These are phyloP conservation scores for Saccharomyces hybrid DNA, from an alignment of 1,139 yeast species.

Conservation along the genomic window DNA sequence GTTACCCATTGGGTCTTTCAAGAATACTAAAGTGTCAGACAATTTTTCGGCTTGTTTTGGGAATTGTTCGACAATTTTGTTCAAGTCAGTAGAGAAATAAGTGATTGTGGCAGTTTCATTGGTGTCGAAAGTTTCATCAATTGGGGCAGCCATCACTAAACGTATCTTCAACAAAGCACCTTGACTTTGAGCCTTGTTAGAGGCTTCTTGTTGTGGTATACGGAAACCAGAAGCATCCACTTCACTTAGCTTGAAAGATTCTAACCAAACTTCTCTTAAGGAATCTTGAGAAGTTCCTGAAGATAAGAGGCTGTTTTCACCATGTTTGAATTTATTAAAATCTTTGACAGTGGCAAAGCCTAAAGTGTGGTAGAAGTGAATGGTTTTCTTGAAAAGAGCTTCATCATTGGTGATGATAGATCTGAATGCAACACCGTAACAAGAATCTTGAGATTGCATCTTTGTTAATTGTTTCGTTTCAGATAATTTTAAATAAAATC, in stretches of 20 bases:
- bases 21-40: constrained; percentile 27
- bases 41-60: constrained; percentile 23
- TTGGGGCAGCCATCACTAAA: constrained; percentile 37
- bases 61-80: constrained; percentile 35
- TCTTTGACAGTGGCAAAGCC: constrained; percentile 57
- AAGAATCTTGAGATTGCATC: constrained; percentile 25
- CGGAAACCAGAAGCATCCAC: constrained; percentile 41
- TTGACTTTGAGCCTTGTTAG: constrained; percentile 38
- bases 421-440: constrained; percentile 42
- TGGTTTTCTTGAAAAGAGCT: constrained; percentile 40
- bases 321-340: constrained; percentile 37
- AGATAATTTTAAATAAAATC: constrained; percentile 8
- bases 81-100: constrained; percentile 48
- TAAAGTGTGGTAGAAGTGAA: constrained; percentile 46
- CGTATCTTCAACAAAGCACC: constrained; percentile 59
- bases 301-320: constrained; percentile 29
- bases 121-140: constrained; percentile 29
- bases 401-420: constrained; percentile 54
- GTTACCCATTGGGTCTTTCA: constrained; percentile 55
- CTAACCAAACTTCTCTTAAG: constrained; percentile 62
- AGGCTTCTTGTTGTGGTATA: constrained; percentile 52
- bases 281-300: constrained; percentile 59
- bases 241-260: constrained; percentile 55
- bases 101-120: constrained; percentile 31
- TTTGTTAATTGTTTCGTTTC: not conserved